These are phyloP conservation scores for Mrakia blollopis DNA, from an alignment of 768 basidiomycete genomes.

Conservation along the genomic window DNA sequence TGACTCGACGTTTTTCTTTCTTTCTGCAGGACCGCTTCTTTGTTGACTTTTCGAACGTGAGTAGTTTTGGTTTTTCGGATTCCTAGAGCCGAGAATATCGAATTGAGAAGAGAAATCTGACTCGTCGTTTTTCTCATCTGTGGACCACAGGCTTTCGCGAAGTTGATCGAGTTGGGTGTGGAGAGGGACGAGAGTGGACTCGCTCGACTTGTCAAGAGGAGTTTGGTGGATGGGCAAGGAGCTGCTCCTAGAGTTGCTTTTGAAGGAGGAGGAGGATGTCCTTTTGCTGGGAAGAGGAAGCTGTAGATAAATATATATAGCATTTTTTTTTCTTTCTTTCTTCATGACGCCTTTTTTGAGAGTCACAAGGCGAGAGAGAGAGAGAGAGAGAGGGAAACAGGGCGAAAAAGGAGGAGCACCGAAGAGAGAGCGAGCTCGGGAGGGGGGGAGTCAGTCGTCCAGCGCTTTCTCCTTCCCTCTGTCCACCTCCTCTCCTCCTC, in stretches of 20 bases:
- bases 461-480: too few relatives aligned
- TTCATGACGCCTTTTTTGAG: neutral
- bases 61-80: neutral
- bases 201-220: conserved; percentile 42
- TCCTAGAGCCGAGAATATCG: neutral
- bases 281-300: conserved; percentile 40
- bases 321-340: neutral
- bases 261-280: conserved; percentile 39
- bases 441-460: too few relatives aligned
- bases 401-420: too few relatives aligned
- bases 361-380: neutral
- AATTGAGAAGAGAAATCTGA: neutral
- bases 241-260: conserved; percentile 35
- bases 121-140: neutral
- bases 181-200: conserved; percentile 44
- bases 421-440: too few relatives aligned
- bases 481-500: neutral
- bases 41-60: conserved; percentile 29
- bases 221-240: conserved; percentile 43
- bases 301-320: conserved; percentile 16
- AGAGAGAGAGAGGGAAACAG: neutral
- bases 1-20: neutral
- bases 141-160: conserved; percentile 23
- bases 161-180: conserved; percentile 41
- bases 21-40: conserved; percentile 17